These are phyloP conservation scores for Tylopilus sp. DNA, from an alignment of 1,284 basidiomycete species.

Conservation along the genomic window DNA sequence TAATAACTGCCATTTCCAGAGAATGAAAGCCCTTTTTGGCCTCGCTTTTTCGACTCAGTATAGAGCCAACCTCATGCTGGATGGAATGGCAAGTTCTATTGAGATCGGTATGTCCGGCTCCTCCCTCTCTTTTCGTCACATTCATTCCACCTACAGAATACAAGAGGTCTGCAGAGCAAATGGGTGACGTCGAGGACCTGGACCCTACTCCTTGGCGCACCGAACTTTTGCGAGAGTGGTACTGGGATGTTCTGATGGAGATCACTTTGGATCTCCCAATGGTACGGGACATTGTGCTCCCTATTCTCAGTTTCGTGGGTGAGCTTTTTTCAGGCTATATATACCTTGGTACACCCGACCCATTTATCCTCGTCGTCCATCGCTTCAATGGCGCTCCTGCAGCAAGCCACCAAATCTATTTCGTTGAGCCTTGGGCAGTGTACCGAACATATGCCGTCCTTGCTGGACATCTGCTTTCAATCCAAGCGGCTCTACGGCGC, in stretches of 20 bases:
- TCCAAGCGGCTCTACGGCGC: constrained; percentile 30
- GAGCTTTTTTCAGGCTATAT: constrained; percentile 17
- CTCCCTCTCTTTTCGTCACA: neutral
- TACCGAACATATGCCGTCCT: neutral
- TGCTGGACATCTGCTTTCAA: constrained; percentile 12
- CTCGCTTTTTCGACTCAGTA: constrained; percentile 37
- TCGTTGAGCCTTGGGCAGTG: constrained; percentile 14
- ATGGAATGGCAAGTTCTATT: constrained; percentile 33
- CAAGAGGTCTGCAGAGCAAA: constrained; percentile 25
- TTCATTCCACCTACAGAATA: constrained; percentile 35
- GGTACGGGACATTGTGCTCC: constrained; percentile 7
- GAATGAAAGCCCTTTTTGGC: constrained; percentile 36
- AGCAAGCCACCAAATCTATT: constrained; percentile 18
- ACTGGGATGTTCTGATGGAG: constrained; percentile 34
- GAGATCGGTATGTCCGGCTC: constrained; percentile 24
- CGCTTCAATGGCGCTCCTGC: constrained; percentile 23
- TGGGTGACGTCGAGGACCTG: constrained; percentile 29
- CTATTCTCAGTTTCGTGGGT: neutral
- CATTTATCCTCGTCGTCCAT: constrained; percentile 17
- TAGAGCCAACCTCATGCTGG: constrained; percentile 38
- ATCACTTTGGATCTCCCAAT: constrained; percentile 21
- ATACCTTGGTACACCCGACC: constrained; percentile 11
- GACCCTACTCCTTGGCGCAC: constrained; percentile 33
- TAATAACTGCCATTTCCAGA: constrained; percentile 35
- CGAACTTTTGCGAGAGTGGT: constrained; percentile 31